Base-by-base conservation (phyloP, 2,329 filamentous ascomycete genomes). In the Monilinia polystroma region DNA sequence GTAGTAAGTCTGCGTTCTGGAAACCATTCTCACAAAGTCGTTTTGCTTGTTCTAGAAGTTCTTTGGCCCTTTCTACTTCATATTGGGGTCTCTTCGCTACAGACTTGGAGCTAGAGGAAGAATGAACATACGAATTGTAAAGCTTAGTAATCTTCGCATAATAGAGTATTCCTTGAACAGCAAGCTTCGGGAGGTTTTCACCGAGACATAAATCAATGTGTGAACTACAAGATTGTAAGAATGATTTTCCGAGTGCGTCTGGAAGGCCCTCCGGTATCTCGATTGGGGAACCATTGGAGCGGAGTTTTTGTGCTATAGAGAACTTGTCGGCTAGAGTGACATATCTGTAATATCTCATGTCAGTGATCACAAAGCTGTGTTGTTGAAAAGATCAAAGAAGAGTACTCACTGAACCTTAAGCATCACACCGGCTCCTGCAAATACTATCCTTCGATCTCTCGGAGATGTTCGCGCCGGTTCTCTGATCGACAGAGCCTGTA, bases 131-230 rank as follows among this genome's bases (percentile, higher is more conserved):
- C 65, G 72, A 70, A 18, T 72, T 64, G n/a, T 75, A 73, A 11
- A 74, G 66, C 20, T 71, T 71, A 5, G 73, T 71, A 16, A 78
- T 72, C 0, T 71, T 72, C 5, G 75, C 75, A 68, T 76, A 79
- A 55, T 74, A 75, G 4, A 80, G 66, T 2, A 70, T 70, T 3
- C 75, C 72, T 69, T 79, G 77, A 18, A 80, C 78, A 0, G 73
- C 74, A 4, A 80, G 71, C 41, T 78, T 80, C 0, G 79, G 77
- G 0, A 80, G 71, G 16, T 72, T 77, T n/a, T 76, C 73, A 0
- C 51, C 32, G 0, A 54, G 69, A 67, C 77, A 78, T 3, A 72
- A 71, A 0, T 66, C 56, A 38, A 80, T 77, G 26, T 79, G 72
- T 1, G 59, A 66, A 6, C 65, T 64, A 69, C 78, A 79, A 12